These are phyloP conservation scores for Cryphonectria naterciae DNA, from an alignment of 2,329 filamentous ascomycete species.

Conservation along the genomic window DNA sequence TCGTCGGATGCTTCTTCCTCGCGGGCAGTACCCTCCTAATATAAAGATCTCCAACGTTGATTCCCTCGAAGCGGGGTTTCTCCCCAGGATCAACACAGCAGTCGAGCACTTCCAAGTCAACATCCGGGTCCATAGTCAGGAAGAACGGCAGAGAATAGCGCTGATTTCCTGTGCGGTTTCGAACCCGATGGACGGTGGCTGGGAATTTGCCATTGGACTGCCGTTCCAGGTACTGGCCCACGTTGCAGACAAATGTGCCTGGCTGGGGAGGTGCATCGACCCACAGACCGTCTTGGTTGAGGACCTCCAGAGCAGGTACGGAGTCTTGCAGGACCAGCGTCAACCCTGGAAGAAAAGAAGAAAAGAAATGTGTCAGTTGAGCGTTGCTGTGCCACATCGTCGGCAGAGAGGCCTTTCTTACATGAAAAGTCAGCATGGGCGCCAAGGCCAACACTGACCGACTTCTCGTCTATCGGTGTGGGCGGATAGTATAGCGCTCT, in stretches of 20 bases:
- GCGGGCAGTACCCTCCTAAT: conserved; percentile 40
- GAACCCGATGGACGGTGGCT: conserved; percentile 45
- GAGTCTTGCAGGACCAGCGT: conserved; percentile 43
- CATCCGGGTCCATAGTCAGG: conserved; percentile 35
- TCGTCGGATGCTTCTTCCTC: conserved; percentile 42
- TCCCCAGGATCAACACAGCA: conserved; percentile 32
- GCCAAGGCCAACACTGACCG: conserved; percentile 40
- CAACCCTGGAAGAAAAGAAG: conserved; percentile 33
- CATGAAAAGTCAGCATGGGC: conserved; percentile 48
- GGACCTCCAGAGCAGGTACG: conserved; percentile 42
- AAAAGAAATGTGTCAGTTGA: not conserved
- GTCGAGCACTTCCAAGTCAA: conserved; percentile 34
- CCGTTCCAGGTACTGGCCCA: conserved; percentile 45
- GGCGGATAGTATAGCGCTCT: conserved; percentile 46
- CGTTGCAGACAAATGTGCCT: conserved; percentile 45
- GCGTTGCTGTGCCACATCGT: not conserved
- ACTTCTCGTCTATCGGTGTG: conserved; percentile 33
- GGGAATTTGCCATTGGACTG: conserved; percentile 45
- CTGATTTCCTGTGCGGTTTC: conserved; percentile 43
- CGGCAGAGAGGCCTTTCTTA: conserved; percentile 10
- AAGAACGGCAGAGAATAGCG: conserved; percentile 48
- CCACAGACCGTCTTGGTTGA: conserved; percentile 47
- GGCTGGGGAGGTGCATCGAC: conserved; percentile 42
- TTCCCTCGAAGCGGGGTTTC: conserved; percentile 32
- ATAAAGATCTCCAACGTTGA: conserved; percentile 41